Evolutionary conservation across 2,329 filamentous ascomycete genomes (phyloP), one percentile per base, ranked within the genome.

Genomic region (Talaromyces sp.): DNA sequence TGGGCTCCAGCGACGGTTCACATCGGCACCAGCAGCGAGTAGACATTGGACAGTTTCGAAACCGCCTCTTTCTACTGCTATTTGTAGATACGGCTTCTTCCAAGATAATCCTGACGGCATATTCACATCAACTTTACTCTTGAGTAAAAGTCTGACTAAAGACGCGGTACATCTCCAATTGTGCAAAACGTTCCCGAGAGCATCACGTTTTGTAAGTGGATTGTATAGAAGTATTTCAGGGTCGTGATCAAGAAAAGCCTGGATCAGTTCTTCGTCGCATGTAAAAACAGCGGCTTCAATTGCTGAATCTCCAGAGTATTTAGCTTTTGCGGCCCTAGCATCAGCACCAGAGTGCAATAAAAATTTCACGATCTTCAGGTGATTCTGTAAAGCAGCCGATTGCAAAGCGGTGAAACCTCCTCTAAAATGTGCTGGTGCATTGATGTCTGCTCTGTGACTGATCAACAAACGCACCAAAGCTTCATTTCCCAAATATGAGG

Each of bases 71-170:
- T 58, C 25, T 15, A 56, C 58, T 32, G 65, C 66, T 63, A 58
- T 60, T 47, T 64, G 60, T 19, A 68, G 36, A 15, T 62, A 62
- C 4, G 66, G 65, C 49, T 62, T 53, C 22, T 64, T 64, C 55
- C 5, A 51, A 25, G 42, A 17, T 11, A 25, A 17, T 15, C 2
- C 10, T n/a, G 28, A 33, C 53, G 60, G 39, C 28, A 27, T 44
- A 61, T 65, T 57, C 7, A 63, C 30, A 30, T 62, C 30, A 27
- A 53, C 63, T 3, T 61, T 62, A 17, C 36, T 4, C 47, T 72
- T 67, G 6, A 78, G 64, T 1, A 79, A 64, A 51, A 67, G 69
- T n/a, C 73, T 64, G 17, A 77, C 72, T 11, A 75, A 64, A 8
- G 71, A 71, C 1, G 71, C 61, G 58, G 55, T 60, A 11, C 64